phyloP scores from a whole-genome alignment of 768 basidiomycete species.

The Pholiota molesta region DNA sequence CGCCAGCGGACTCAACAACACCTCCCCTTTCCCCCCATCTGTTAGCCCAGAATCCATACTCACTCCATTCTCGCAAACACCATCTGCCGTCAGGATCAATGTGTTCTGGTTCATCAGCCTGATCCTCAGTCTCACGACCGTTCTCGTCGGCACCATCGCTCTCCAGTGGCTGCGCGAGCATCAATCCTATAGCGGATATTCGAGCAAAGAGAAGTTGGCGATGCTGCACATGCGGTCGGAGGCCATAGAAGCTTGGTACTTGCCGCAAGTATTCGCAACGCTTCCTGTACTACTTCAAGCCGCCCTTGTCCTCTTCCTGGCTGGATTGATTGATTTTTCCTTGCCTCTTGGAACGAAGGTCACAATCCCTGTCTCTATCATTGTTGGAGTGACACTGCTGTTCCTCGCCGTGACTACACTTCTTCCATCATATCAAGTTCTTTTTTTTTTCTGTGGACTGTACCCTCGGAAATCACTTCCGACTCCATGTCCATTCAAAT shows the following conservation, averaged over 20 bases:
- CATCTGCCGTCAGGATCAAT: conserved; percentile 7
- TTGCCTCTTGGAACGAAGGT: conserved; percentile 10
- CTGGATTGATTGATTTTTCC: conserved; percentile 21
- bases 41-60: background rate
- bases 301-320: conserved; percentile 20
- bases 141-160: conserved; percentile 12
- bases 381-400: conserved; percentile 10
- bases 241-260: conserved; percentile 2
- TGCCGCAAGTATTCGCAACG: conserved; percentile 7
- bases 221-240: conserved; percentile 5
- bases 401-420: conserved; percentile 19
- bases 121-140: conserved; percentile 12
- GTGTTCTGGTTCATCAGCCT: conserved; percentile 14
- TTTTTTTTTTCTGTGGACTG: background rate
- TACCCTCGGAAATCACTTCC: background rate
- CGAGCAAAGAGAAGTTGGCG: background rate
- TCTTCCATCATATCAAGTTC: conserved; percentile 11
- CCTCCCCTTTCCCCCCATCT: background rate
- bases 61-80: background rate
- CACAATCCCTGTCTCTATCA: conserved; percentile 14
- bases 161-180: conserved; percentile 16
- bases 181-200: background rate
- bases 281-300: conserved; percentile 8
- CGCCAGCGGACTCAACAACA: background rate
- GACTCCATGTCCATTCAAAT: conserved; percentile 20